Conservation (phyloP, 2,329 filamentous ascomycete species). For the Apiospora hydei region DNA sequence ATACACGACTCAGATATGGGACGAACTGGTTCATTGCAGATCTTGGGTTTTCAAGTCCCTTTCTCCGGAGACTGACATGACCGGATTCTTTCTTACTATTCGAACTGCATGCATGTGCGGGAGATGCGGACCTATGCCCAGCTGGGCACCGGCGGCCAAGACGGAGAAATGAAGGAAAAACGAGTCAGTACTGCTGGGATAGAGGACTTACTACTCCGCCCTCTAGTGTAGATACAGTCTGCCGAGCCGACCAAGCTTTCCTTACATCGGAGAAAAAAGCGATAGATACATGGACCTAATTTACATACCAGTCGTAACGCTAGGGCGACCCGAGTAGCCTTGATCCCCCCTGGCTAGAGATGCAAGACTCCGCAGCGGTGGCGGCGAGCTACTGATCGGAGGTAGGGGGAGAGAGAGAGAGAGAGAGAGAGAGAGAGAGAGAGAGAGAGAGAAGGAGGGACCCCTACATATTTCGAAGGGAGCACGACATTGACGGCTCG, state of each 20-base stretch:
- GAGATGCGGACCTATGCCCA: background rate
- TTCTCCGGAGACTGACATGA: background rate
- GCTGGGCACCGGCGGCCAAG: background rate
- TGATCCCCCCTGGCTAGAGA: background rate
- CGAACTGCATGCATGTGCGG: background rate
- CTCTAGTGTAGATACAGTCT: too few species aligned
- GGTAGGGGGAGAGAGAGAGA: background rate
- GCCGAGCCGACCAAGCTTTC: background rate
- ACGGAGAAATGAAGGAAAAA: background rate
- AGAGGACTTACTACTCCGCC: background rate
- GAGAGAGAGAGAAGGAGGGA: background rate
- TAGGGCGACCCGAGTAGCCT: background rate
- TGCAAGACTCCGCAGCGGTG: conserved; percentile 6
- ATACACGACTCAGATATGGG: background rate
- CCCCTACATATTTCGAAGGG: background rate
- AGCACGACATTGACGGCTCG: background rate
- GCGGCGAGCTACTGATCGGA: conserved; percentile 7
- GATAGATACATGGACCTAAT: background rate
- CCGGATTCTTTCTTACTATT: background rate
- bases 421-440: too few species aligned
- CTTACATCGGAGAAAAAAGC: background rate
- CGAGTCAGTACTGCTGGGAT: background rate
- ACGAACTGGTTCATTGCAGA: conserved; percentile 18
- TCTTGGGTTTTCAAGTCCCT: background rate
- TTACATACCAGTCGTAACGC: background rate